Conservation (phyloP, 2,329 filamentous ascomycete species). For the Aspergillus bombycis region DNA sequence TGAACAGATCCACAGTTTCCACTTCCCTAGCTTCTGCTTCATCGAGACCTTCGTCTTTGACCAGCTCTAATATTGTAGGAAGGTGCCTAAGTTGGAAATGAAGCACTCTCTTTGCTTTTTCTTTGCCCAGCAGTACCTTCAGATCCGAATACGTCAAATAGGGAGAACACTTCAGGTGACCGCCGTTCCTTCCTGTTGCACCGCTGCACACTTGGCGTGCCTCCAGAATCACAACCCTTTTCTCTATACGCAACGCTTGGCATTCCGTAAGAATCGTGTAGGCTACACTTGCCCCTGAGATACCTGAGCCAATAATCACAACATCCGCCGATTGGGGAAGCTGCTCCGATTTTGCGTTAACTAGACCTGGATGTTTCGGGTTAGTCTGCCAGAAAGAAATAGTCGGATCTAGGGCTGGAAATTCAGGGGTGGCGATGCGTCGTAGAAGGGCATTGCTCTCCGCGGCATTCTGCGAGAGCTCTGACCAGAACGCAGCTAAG, state of each 20-base stretch:
- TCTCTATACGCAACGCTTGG: not conserved
- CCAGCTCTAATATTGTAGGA: conserved; percentile 9
- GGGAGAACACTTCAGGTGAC: conserved; percentile 24
- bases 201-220: conserved; percentile 30
- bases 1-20: conserved; percentile 18
- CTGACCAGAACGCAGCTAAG: conserved; percentile 1
- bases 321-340: conserved; percentile 27
- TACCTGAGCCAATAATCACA: conserved; percentile 25
- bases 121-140: conserved; percentile 11
- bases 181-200: conserved; percentile 34
- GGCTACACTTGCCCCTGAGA: conserved; percentile 29
- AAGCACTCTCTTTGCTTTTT: conserved; percentile 10
- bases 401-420: conserved; percentile 16
- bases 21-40: conserved; percentile 15
- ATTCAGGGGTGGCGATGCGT: conserved; percentile 9
- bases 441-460: conserved; percentile 11
- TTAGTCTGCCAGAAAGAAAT: conserved; percentile 23
- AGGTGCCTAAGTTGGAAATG: conserved; percentile 14
- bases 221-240: conserved; percentile 29
- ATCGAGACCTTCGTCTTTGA: conserved; percentile 1
- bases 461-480: not conserved
- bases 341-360: conserved; percentile 19
- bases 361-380: conserved; percentile 23
- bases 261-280: conserved; percentile 25
- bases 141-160: conserved; percentile 12